A percentile compares a stretch with the other conserved stretches of the same genome.
Evolutionary conservation across 768 basidiomycete genomes (phyloP).

Genomic region (Pisolithus albus): DNA sequence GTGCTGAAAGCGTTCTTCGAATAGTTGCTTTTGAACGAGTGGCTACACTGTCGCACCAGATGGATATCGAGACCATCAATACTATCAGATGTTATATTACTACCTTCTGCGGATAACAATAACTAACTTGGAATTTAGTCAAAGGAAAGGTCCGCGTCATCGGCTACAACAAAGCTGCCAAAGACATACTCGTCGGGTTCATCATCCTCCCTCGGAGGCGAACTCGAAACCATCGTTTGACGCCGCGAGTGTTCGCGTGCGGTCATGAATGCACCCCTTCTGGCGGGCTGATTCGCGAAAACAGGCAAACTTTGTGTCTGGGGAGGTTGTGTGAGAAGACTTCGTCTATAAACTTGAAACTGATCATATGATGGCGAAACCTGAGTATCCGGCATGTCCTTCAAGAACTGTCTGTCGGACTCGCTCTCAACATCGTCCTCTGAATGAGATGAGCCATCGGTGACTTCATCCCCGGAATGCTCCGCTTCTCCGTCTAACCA

Average conservation of each 20-base stretch:
- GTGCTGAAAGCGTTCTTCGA: constrained; percentile 24
- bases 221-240: constrained; percentile 44
- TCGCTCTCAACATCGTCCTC: constrained; percentile 51
- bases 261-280: constrained; percentile 34
- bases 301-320: constrained; percentile 33
- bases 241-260: constrained; percentile 29
- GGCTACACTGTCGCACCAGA: no score
- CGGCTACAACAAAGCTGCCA: constrained; percentile 77
- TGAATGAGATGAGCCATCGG: constrained; percentile 54
- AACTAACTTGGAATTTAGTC: constrained; percentile 7
- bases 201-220: constrained; percentile 46
- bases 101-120: not conserved
- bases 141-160: constrained; percentile 64
- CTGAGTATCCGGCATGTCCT: constrained; percentile 61
- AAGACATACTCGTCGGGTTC: constrained; percentile 60
- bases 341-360: constrained; percentile 57
- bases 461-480: constrained; percentile 78
- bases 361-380: constrained; percentile 70
- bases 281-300: constrained; percentile 48
- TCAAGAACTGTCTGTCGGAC: constrained; percentile 61
- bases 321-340: constrained; percentile 66
- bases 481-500: constrained; percentile 64
- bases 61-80: no score
- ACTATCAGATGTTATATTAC: no score
- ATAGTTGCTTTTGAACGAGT: no score